These are phyloP conservation scores for Diplodia sapinea DNA, from an alignment of 2,329 filamentous ascomycete genomes.

Conservation along the genomic window DNA sequence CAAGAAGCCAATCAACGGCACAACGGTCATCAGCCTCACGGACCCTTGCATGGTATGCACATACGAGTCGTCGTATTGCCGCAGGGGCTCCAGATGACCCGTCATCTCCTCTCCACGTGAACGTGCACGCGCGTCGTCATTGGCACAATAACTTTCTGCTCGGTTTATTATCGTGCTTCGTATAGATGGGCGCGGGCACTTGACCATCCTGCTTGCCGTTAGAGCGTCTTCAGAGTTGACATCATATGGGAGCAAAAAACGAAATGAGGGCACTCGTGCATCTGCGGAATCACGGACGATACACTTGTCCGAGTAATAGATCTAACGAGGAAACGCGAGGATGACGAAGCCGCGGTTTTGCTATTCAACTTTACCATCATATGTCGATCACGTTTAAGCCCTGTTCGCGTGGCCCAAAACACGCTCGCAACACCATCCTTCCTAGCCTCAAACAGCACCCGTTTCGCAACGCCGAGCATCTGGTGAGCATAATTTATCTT, in stretches of 20 bases:
- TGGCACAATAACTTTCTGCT: neutral
- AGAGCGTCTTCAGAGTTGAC: neutral
- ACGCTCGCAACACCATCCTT: slow-evolving; percentile 9
- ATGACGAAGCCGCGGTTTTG: neutral
- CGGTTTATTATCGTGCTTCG: neutral
- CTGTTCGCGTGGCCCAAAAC: neutral
- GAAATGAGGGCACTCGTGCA: neutral
- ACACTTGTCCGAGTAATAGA: neutral
- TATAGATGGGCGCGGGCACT: neutral
- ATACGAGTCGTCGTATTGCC: neutral
- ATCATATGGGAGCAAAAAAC: neutral
- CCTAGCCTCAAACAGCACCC: slow-evolving; percentile 3
- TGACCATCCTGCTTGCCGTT: neutral
- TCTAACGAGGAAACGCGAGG: neutral
- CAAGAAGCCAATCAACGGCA: neutral
- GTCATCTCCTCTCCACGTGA: neutral
- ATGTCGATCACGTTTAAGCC: neutral
- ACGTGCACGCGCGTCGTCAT: neutral
- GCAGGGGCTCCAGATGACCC: neutral
- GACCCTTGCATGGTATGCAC: neutral
- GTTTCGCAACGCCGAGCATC: slow-evolving; percentile 7
- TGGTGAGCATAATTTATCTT: neutral
- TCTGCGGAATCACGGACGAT: neutral
- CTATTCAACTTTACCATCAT: neutral
- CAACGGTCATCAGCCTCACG: neutral